Conservation (phyloP, 1,139 yeast species). For the Candida frijolesensis region DNA sequence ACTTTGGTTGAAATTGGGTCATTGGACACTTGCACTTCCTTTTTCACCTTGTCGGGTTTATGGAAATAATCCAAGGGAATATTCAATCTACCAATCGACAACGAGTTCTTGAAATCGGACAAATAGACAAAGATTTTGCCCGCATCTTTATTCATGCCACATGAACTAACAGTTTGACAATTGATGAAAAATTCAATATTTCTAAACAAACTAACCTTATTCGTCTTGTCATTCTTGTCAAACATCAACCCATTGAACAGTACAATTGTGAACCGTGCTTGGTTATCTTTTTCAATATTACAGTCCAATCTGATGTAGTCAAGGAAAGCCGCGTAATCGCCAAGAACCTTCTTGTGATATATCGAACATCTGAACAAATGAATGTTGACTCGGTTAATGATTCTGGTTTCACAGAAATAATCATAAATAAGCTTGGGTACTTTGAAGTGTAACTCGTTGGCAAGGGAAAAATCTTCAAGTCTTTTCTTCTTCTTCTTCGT, state of each 20-base stretch:
- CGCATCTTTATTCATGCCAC: slow-evolving; percentile 19
- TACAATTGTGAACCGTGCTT: slow-evolving; percentile 25
- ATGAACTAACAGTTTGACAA: slow-evolving; percentile 28
- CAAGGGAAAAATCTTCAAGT: slow-evolving; percentile 10
- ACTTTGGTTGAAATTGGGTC: neutral
- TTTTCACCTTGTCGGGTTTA: slow-evolving; percentile 1
- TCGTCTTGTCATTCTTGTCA: slow-evolving; percentile 19
- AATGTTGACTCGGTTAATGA: slow-evolving; percentile 36
- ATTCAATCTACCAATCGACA: slow-evolving; percentile 28
- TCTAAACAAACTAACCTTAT: slow-evolving; percentile 25
- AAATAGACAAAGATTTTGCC: slow-evolving; percentile 16
- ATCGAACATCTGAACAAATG: slow-evolving; percentile 30
- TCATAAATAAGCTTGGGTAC: slow-evolving; percentile 19
- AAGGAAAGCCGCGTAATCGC: slow-evolving; percentile 21
- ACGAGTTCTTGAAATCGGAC: slow-evolving; percentile 21
- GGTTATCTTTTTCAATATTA: slow-evolving; percentile 21
- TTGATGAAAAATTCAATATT: slow-evolving; percentile 32
- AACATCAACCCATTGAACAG: slow-evolving; percentile 34
- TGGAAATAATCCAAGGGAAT: slow-evolving; percentile 28
- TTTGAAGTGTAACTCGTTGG: slow-evolving; percentile 11
- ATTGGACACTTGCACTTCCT: neutral
- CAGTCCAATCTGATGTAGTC: slow-evolving; percentile 38
- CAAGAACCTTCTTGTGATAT: slow-evolving; percentile 20
- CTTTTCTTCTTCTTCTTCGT: neutral
- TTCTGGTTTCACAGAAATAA: slow-evolving; percentile 19